Percentiles rank a stretch among this genome's conserved stretches.
phyloP scores from a whole-genome alignment of 192 early-diverging fungal species.

The Paraglomus brasilianum region DNA sequence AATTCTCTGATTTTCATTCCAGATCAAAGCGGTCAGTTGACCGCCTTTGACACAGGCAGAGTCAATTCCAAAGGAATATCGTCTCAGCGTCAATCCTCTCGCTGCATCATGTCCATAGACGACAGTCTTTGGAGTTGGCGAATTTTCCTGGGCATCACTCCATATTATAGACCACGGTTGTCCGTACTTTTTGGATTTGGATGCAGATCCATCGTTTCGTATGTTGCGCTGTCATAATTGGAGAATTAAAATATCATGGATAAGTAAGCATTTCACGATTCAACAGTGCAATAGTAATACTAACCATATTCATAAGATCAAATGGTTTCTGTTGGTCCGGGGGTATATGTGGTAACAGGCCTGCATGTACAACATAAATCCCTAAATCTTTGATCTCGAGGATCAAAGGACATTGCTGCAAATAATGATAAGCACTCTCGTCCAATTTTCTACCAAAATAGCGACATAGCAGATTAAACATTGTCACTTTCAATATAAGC shows the following conservation, averaged over 20 bases:
- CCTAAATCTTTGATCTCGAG: conserved; percentile 42
- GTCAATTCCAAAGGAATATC: conserved; percentile 62
- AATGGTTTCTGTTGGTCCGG: conserved; percentile 55
- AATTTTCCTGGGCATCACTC: conserved; percentile 35
- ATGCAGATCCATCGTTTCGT: conserved; percentile 41
- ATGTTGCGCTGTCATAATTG: conserved; percentile 45
- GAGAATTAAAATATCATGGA: conserved; percentile 38
- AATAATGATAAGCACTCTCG: conserved; percentile 32
- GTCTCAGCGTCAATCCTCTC: conserved; percentile 53
- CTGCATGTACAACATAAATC: conserved; percentile 68
- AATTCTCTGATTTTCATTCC: conserved; percentile 9
- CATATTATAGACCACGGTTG: conserved; percentile 42
- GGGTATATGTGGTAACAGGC: conserved; percentile 52
- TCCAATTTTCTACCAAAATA: conserved; percentile 18
- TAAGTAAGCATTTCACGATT: conserved; percentile 28
- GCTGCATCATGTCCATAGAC: conserved; percentile 73
- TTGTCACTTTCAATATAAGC: conserved; percentile 27
- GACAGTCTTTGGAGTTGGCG: conserved; percentile 36
- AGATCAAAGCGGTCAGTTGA: conserved; percentile 52
- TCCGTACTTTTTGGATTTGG: conserved; percentile 37
- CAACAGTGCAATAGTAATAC: conserved; percentile 30
- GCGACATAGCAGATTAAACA: conserved; percentile 18
- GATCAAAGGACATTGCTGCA: conserved; percentile 36
- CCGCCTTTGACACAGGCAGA: conserved; percentile 70
- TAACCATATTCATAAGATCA: conserved; percentile 60